phyloP scores from a whole-genome alignment of 805 yeast species.

The Nakazawaea molendinolei region DNA sequence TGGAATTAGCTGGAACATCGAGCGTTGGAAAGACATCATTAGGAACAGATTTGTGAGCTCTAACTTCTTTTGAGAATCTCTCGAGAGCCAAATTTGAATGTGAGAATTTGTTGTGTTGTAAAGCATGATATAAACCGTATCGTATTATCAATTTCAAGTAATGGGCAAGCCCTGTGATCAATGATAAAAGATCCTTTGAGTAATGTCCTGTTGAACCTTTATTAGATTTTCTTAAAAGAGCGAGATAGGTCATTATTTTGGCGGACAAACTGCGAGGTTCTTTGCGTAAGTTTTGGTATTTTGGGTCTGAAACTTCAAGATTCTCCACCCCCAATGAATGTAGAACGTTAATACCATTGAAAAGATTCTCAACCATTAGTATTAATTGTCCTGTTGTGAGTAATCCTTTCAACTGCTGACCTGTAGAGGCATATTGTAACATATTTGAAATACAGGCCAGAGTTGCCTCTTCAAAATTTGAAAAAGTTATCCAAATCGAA shows the following conservation, averaged over 20 bases:
- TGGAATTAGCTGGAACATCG: conserved; percentile 49
- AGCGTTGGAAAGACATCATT: conserved; percentile 33
- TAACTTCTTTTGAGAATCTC: conserved; percentile 49
- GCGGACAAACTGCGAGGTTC: conserved; percentile 87
- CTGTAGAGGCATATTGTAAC: conserved; percentile 77
- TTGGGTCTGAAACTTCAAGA: conserved; percentile 16
- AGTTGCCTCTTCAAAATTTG: conserved; percentile 84
- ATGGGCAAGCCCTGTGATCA: conserved; percentile 89
- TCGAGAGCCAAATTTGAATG: conserved; percentile 59
- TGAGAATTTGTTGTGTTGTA: conserved; percentile 54
- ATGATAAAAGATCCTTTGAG: conserved; percentile 65
- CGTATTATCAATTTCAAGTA: conserved; percentile 81
- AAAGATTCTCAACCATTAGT: conserved; percentile 66
- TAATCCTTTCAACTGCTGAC: conserved; percentile 62
- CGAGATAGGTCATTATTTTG: conserved; percentile 82
- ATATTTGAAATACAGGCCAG: conserved; percentile 88
- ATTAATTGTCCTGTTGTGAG: conserved; percentile 66
- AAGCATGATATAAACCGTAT: conserved; percentile 69
- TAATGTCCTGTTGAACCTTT: conserved; percentile 26
- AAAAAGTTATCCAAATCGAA: conserved; percentile 79
- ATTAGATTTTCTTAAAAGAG: conserved; percentile 62
- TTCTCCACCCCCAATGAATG: conserved; percentile 19
- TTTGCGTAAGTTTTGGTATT: conserved; percentile 33
- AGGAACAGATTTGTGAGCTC: conserved; percentile 36
- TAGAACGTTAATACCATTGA: conserved; percentile 62